Conservation (phyloP, 2,329 filamentous ascomycete species). For the Cercospora sp. region DNA sequence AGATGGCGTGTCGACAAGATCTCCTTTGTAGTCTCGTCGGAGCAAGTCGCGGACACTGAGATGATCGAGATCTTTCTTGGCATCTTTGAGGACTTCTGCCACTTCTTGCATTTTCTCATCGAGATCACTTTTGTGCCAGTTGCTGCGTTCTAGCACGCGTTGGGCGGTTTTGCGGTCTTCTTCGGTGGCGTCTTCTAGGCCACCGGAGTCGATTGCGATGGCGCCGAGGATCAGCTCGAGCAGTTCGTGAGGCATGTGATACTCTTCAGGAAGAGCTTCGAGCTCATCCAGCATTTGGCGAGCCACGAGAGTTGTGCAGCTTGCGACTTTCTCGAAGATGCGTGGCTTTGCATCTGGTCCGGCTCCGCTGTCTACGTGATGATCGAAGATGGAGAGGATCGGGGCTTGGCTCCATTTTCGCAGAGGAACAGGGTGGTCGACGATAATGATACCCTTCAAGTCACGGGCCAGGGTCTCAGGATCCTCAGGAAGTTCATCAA, state of each 20-base stretch:
- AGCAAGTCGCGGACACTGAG: conserved; percentile 49
- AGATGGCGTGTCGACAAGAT: conserved; percentile 50
- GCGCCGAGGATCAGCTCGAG: conserved; percentile 52
- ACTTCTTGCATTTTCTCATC: conserved; percentile 48
- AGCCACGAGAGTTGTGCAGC: conserved; percentile 51
- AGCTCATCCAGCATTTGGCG: conserved; percentile 52
- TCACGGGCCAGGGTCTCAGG: conserved; percentile 47
- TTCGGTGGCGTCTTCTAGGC: conserved; percentile 43
- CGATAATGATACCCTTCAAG: conserved; percentile 50
- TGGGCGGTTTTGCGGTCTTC: conserved; percentile 44
- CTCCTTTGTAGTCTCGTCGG: conserved; percentile 52
- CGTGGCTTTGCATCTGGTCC: conserved; percentile 47
- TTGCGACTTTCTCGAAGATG: conserved; percentile 48
- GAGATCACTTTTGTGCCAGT: conserved; percentile 45
- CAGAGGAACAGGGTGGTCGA: conserved; percentile 48
- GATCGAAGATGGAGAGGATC: conserved; percentile 52
- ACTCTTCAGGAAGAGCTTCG: conserved; percentile 47
- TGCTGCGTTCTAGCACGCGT: conserved; percentile 46
- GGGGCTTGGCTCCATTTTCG: conserved; percentile 48
- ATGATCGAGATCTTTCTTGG: conserved; percentile 48
- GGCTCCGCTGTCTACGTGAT: conserved; percentile 48
- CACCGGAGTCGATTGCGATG: conserved; percentile 51
- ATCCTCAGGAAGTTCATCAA: conserved; percentile 52
- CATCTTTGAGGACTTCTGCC: conserved; percentile 43
- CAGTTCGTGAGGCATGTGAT: conserved; percentile 52